phyloP scores from a whole-genome alignment of 2,329 filamentous ascomycete genomes.

The Apiospora arundinis region DNA sequence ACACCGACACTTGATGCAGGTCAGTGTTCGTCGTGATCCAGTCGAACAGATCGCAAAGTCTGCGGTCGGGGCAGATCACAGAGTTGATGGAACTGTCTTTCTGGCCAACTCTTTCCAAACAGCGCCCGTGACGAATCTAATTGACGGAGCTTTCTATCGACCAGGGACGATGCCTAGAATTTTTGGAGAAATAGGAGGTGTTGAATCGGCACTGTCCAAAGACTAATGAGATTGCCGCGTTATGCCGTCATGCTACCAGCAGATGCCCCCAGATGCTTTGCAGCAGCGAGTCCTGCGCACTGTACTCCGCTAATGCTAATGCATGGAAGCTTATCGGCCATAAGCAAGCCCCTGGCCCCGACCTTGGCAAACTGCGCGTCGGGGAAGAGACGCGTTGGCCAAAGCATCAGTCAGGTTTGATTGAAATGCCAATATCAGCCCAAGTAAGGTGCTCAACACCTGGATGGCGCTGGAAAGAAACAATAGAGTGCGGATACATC shows the following conservation, averaged over 20 bases:
- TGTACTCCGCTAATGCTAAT: constrained; percentile 11
- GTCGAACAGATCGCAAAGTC: background rate
- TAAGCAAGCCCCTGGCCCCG: background rate
- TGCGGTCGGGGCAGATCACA: constrained; percentile 15
- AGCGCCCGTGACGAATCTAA: background rate
- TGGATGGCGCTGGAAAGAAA: background rate
- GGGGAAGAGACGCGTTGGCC: constrained; percentile 11
- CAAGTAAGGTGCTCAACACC: background rate
- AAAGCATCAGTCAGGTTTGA: background rate
- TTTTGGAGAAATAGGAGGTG: constrained; percentile 12
- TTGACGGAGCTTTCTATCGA: background rate
- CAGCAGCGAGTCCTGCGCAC: background rate
- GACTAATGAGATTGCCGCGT: background rate
- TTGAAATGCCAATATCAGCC: background rate
- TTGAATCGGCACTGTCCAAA: constrained; percentile 1
- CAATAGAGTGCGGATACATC: background rate
- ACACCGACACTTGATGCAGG: background rate
- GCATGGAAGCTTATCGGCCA: constrained; percentile 12
- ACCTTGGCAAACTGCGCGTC: constrained; percentile 15
- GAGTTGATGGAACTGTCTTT: constrained; percentile 16
- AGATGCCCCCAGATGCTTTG: background rate
- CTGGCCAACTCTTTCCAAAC: constrained; percentile 3
- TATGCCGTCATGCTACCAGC: background rate
- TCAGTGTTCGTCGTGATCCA: background rate
- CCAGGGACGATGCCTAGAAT: constrained; percentile 5